Evolutionary conservation across 2,329 filamentous ascomycete genomes (phyloP).

Genomic region (Shiraia sp.): DNA sequence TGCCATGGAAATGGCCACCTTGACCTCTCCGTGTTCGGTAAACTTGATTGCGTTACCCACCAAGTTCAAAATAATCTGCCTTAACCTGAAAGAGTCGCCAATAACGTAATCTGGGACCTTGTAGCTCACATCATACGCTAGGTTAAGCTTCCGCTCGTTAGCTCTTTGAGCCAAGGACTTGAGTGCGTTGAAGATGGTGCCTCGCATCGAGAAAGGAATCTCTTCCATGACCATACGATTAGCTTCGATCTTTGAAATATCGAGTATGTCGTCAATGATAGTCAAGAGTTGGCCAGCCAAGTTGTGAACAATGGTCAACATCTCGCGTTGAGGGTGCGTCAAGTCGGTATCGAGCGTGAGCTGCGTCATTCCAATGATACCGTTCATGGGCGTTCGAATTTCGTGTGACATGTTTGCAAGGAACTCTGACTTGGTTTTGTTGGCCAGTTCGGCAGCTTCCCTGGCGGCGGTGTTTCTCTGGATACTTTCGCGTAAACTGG

Average conservation of each 20-base stretch:
- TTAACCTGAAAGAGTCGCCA: conserved; percentile 92
- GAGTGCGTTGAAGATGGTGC: conserved; percentile 94
- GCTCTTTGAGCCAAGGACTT: conserved; percentile 97
- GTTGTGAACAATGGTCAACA: conserved; percentile 98
- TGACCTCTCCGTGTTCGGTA: conserved; percentile 94
- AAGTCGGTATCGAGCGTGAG: conserved; percentile 91
- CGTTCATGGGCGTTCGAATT: conserved; percentile 96
- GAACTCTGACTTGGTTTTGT: conserved; percentile 98
- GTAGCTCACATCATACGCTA: conserved; percentile 91
- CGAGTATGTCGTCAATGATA: conserved; percentile 81
- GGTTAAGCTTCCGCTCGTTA: conserved; percentile 90
- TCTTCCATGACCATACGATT: conserved; percentile 98
- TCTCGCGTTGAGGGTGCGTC: conserved; percentile 93
- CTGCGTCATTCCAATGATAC: conserved; percentile 97
- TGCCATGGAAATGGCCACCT: conserved; percentile 81
- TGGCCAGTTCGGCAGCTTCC: conserved; percentile 93
- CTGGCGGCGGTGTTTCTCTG: conserved; percentile 94
- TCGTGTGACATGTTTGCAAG: conserved; percentile 99
- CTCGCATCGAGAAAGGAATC: conserved; percentile 91
- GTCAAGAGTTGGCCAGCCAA: conserved; percentile 93
- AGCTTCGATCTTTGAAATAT: conserved; percentile 81
- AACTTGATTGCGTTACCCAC: conserved; percentile 99
- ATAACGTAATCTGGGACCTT: conserved; percentile 94
- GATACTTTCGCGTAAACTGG: conserved; percentile 91
- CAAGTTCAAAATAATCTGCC: conserved; percentile 95